Conservation (phyloP, 1,284 basidiomycete species). For the Moniliophthora roreri region DNA sequence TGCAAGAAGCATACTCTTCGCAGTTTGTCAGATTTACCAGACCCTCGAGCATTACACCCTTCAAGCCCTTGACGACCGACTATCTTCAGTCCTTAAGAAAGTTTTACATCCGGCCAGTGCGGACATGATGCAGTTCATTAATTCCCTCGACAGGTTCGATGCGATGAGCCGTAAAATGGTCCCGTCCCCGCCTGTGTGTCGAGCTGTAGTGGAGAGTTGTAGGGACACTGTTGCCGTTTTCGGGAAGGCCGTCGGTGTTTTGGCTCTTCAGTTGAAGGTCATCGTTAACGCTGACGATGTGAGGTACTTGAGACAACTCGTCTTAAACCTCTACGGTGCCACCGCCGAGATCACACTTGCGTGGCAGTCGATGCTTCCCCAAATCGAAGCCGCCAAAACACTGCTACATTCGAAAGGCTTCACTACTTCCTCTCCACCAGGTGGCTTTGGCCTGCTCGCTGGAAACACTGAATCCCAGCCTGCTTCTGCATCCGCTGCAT, state of each 20-base stretch:
- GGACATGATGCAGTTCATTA: conserved; percentile 85
- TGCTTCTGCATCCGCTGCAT: conserved; percentile 20
- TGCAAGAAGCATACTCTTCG: conserved; percentile 90
- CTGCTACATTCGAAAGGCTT: conserved; percentile 49
- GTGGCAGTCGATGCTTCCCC: conserved; percentile 80
- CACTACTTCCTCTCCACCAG: conserved; percentile 25
- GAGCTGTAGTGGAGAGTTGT: conserved; percentile 81
- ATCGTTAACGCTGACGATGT: conserved; percentile 79
- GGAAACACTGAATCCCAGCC: conserved; percentile 21
- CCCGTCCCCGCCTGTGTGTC: conserved; percentile 75
- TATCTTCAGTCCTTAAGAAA: conserved; percentile 79
- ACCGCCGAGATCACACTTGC: conserved; percentile 86
- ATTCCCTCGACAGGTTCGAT: conserved; percentile 92
- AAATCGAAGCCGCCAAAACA: conserved; percentile 71
- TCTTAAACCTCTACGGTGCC: conserved; percentile 89
- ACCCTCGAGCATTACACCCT: conserved; percentile 88
- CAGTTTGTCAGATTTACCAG: conserved; percentile 90
- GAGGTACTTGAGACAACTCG: conserved; percentile 85
- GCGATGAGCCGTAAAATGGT: conserved; percentile 69
- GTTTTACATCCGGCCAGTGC: conserved; percentile 84
- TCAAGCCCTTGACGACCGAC: conserved; percentile 84
- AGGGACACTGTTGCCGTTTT: conserved; percentile 87
- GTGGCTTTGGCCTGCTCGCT: conserved; percentile 10
- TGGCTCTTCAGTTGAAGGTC: conserved; percentile 81
- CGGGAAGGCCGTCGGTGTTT: conserved; percentile 82